Evolutionary conservation across 306 rosid genomes (phyloP), one percentile per base, ranked within the genome.

Genomic region (Acacia crassicarpa): DNA sequence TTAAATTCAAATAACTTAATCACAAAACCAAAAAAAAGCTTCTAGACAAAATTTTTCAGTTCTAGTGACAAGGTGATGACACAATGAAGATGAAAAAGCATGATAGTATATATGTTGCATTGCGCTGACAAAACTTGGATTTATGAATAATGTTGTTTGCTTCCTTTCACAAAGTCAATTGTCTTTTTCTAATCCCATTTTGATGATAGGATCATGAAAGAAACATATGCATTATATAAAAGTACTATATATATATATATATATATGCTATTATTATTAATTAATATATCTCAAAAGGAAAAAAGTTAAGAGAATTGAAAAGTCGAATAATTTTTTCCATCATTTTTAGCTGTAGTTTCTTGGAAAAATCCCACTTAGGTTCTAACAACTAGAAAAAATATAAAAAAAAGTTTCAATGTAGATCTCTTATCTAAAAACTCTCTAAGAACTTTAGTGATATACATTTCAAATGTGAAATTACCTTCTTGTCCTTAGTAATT

Each of bases 121-220:
- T 41, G 30, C 25, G 74, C 20, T 41, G 74, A 69, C 74, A 43
- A 68, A 41, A 43, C 33, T 69, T 41, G 35, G 35, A n/a, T 69
- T 69, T 11, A 12, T 69, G 27, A 69, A 69, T 69, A 69, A 69
- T 69, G 19, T 1, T 69, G 74, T 22, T 67, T n/a, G 30, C 8
- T 68, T 68, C 20, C 74, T 43, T 69, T 69, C 33, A 43, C 2
- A 69, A 43, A 69, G 74, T 22, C 74, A 69, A 46, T 22, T 69
- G 17, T 43, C 74, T 41, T 11, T 43, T 69, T 69, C 33, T 69
- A 69, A 69, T 69, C 33, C 13, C 53, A 69, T 69, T 69, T 41
- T 43, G 74, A 69, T 69, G 35, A n/a, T 43, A 43, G 10, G 33
- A n/a, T 69, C 74, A 43, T 41, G 9, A 15, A 69, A 43, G 54